Percentiles rank a stretch among this genome's conserved stretches.
Evolutionary conservation across 148 eudicot genomes (phyloP).

Genomic region (Pharnaceum exiguum): DNA sequence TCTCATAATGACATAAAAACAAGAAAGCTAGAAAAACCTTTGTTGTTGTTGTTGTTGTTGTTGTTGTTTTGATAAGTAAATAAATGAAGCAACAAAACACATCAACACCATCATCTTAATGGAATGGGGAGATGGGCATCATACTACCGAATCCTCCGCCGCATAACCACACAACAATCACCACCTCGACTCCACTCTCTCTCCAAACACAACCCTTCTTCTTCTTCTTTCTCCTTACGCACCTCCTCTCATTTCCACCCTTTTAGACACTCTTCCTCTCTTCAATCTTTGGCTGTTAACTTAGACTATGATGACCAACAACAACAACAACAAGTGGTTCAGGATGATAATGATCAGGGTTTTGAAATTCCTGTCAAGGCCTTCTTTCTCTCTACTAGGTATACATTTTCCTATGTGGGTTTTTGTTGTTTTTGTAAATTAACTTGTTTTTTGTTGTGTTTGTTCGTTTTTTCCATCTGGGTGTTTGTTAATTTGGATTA

Average conservation of each 20-base stretch:
- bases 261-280: conserved; percentile 49
- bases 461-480: neutral
- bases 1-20: no score
- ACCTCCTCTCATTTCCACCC: conserved; percentile 23
- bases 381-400: conserved; percentile 78
- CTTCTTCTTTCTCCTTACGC: conserved; percentile 10
- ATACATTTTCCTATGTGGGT: no score
- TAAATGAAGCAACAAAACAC: conserved; percentile 8
- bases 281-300: conserved; percentile 45
- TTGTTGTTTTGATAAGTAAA: no score
- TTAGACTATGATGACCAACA: conserved; percentile 33
- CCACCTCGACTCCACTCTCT: no score
- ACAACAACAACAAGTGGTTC: conserved; percentile 3
- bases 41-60: no score
- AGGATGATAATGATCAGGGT: conserved; percentile 27
- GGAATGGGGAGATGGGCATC: conserved; percentile 88
- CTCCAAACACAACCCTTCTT: neutral
- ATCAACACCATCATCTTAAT: conserved; percentile 9
- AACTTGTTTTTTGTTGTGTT: neutral
- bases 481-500: no score
- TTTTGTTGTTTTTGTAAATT: neutral
- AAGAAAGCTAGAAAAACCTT: no score
- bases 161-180: conserved; percentile 22
- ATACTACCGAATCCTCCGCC: conserved; percentile 38
- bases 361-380: conserved; percentile 76